These are phyloP conservation scores for Petunia hybrid DNA, from an alignment of 305 asterid species.

Conservation along the genomic window DNA sequence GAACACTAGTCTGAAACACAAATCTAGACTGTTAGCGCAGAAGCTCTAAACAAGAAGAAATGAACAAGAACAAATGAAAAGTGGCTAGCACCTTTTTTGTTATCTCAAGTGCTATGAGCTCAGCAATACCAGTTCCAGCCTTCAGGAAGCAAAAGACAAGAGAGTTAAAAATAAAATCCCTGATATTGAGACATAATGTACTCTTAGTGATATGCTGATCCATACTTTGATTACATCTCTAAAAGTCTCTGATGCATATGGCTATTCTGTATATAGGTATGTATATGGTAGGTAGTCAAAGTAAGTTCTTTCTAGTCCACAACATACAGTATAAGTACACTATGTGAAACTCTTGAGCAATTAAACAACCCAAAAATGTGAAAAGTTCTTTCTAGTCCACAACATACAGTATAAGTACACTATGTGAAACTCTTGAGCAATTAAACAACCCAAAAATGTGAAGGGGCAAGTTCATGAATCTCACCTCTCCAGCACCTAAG, in stretches of 20 bases:
- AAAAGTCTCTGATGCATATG: conserved; percentile 4
- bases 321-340: background rate
- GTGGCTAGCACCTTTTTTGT: conserved; percentile 64
- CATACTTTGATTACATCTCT: background rate
- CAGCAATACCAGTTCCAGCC: conserved; percentile 99
- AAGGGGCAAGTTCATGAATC: conserved; percentile 27
- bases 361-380: background rate
- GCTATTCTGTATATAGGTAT: background rate
- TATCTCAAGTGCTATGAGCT: conserved; percentile 94
- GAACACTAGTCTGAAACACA: conserved; percentile 56
- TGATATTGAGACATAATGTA: background rate
- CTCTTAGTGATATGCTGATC: conserved; percentile 13
- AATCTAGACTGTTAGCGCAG: conserved; percentile 35
- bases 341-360: conserved; percentile 19
- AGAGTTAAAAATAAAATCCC: conserved; percentile 27
- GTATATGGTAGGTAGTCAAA: background rate
- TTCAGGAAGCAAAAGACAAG: conserved; percentile 45
- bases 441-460: background rate
- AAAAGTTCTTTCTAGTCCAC: conserved; percentile 7
- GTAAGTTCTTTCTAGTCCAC: conserved; percentile 1
- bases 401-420: background rate
- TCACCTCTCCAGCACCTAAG: conserved; percentile 99
- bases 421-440: conserved; percentile 19
- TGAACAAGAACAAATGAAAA: conserved; percentile 29
- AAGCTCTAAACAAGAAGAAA: conserved; percentile 28